A percentile compares a stretch with the other conserved stretches of the same genome.
Evolutionary conservation across 805 yeast genomes (phyloP).

Genomic region (Nakazawaea sp.): DNA sequence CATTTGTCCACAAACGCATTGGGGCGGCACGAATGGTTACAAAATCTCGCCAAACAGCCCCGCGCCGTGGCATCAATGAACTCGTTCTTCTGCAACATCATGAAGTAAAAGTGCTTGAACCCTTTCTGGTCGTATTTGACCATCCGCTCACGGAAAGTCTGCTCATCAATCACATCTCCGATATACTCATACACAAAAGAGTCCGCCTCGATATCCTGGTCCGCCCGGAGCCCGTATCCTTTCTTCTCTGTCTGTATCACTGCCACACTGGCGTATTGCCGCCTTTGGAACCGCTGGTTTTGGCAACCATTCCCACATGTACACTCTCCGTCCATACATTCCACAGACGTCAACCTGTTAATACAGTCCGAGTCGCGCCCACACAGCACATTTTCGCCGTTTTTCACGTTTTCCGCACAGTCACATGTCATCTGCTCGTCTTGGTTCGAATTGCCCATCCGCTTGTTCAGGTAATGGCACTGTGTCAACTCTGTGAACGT

Average conservation of each 20-base stretch:
- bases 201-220: constrained; percentile 45
- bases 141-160: constrained; percentile 68
- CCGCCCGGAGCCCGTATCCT: constrained; percentile 87
- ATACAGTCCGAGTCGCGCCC: constrained; percentile 85
- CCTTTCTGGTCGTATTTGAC: constrained; percentile 62
- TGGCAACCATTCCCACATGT: constrained; percentile 75
- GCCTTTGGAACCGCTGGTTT: constrained; percentile 82
- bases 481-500: constrained; percentile 50
- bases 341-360: constrained; percentile 86
- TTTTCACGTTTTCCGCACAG: constrained; percentile 43
- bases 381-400: constrained; percentile 53
- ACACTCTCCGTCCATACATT: constrained; percentile 69
- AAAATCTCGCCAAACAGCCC: constrained; percentile 86
- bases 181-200: constrained; percentile 86
- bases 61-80: constrained; percentile 90
- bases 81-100: constrained; percentile 91
- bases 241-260: constrained; percentile 79
- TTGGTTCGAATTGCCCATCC: constrained; percentile 60
- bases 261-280: constrained; percentile 67
- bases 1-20: constrained; percentile 95
- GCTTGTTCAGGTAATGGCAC: constrained; percentile 57
- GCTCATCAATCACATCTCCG: constrained; percentile 88
- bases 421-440: constrained; percentile 89
- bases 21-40: constrained; percentile 93
- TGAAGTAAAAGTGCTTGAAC: constrained; percentile 81